Evolutionary conservation across 73 alveolate genomes (phyloP).

Genomic region (Tetrahymena borealis): DNA sequence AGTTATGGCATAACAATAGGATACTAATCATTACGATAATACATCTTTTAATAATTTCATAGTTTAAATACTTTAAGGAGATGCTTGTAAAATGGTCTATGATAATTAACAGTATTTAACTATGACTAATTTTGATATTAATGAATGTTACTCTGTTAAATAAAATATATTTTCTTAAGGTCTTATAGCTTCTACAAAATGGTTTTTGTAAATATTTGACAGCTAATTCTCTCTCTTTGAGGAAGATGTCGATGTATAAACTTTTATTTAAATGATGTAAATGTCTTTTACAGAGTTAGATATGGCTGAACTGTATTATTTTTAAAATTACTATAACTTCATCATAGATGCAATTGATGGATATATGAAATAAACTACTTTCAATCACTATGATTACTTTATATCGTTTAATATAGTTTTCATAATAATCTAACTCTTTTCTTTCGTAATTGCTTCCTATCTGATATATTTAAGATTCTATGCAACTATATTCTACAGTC

Average conservation of each 20-base stretch:
- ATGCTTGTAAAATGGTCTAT: background rate
- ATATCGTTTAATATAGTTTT: too few relatives aligned
- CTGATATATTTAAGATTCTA: too few relatives aligned
- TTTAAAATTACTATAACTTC: background rate
- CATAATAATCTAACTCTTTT: background rate
- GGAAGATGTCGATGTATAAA: background rate
- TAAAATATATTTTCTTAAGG: background rate
- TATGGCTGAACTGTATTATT: background rate
- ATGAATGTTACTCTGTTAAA: background rate
- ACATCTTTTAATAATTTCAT: too few relatives aligned
- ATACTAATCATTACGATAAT: background rate
- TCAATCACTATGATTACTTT: too few relatives aligned
- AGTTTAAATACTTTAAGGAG: background rate
- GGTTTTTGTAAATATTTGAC: background rate
- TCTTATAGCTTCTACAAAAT: background rate
- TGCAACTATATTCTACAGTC: background rate
- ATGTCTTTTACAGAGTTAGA: background rate
- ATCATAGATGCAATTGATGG: background rate
- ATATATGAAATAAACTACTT: background rate
- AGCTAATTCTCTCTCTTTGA: background rate
- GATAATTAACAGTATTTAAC: background rate
- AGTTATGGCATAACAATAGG: background rate
- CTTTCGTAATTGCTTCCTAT: background rate
- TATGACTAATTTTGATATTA: too few relatives aligned
- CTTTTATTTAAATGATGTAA: background rate